Evolutionary conservation across 164 flowering plant species (phyloP), one percentile per base, ranked within the genome.

Genomic region (Pachysandra terminalis): DNA sequence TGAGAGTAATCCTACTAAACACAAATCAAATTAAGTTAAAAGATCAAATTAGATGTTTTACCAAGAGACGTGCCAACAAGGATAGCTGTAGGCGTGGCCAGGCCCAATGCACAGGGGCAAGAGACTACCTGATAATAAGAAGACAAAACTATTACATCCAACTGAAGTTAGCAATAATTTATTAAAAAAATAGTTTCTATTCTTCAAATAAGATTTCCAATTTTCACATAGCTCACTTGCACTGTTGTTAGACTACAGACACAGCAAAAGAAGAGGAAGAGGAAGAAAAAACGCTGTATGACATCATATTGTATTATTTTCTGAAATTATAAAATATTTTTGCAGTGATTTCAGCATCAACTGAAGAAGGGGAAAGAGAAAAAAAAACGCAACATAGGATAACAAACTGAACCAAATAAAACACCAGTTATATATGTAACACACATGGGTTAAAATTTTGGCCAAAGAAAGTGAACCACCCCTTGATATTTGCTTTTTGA

Each of bases 41-140:
- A 10, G n/a, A 25, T 53, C n/a, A 60, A 63, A 40, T 32, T 32
- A 56, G 56, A 71, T 58, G 26, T 19, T 41, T n/a, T 87, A 93
- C 98, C 98, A 56, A 88, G 90, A 59, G 98, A 90, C 55, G 98
- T 91, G 74, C 98, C 98, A 37, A 94, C 95, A 59, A 94, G 77
- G 65, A 94, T 91, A 61, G 98, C 97, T 21, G 97, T 91, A 32
- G 97, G 98, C 66, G 98, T 94, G 68, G 98, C 98, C 74, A 94
- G 98, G 52, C 98, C 98, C 72, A 94, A 72, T 35, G 98, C 97
- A 78, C 97, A 91, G 24, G 98, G 98, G 75, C 97, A 91, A 41
- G 98, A 94, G 69, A 94, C 97, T n/a, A 91, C 98, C 97, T 94
- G 88, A 40, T 70, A 57, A 63, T 56, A 40, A 60, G 8, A 58